Base-by-base conservation (phyloP, 2,329 filamentous ascomycete genomes). In the Phyllachora maydis region DNA sequence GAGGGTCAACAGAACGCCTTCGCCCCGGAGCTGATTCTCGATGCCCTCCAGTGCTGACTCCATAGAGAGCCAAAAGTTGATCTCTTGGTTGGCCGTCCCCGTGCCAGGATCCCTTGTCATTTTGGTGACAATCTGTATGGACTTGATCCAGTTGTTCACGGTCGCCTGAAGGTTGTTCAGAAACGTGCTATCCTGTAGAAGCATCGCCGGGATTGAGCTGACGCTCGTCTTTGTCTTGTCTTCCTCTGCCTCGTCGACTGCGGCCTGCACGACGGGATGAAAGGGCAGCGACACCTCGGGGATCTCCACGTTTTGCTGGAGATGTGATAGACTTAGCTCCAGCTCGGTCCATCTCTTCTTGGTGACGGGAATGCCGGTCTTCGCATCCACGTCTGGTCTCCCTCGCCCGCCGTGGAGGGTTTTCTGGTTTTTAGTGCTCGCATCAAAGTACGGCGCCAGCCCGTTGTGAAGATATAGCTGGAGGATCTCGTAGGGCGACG, bases 61-160 rank as follows among this genome's bases (percentile, higher is more conserved):
- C 77, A 98, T 92, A 2, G 82, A 90, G 23, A 98, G 49, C 88
- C 88, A 99, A 42, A 98, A 98, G 47, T 93, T 93, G 47, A 98
- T 92, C 47, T 99, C 88, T 46, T 95, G 88, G 27, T 79, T 85
- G 16, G 88, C 88, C 12, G 82, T 91, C 16, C 45, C 72, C 43
- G 56, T 65, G 4, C 58, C 55, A 1, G 79, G 70, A 37, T 98
- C 88, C 39, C 82, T 71, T 19, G 81, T 79, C 56, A 92, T 76
- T 50, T 90, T 90, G 18, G 88, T 98, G 36, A 93, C 90, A 22
- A 75, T 74, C 45, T 93, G 85, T 33, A 99, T 98, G 8, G 85
- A 91, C 52, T 91, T 91, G 52, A 98, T 98, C 88, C 88, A 99
- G 32, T 74, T 73, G 46, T 95, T 98, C 30, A 95, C 88, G 23